A percentile compares a stretch with the other conserved stretches of the same genome.
phyloP scores from a whole-genome alignment of 495 filamentous ascomycete species.

The Achaetomiella virescens region DNA sequence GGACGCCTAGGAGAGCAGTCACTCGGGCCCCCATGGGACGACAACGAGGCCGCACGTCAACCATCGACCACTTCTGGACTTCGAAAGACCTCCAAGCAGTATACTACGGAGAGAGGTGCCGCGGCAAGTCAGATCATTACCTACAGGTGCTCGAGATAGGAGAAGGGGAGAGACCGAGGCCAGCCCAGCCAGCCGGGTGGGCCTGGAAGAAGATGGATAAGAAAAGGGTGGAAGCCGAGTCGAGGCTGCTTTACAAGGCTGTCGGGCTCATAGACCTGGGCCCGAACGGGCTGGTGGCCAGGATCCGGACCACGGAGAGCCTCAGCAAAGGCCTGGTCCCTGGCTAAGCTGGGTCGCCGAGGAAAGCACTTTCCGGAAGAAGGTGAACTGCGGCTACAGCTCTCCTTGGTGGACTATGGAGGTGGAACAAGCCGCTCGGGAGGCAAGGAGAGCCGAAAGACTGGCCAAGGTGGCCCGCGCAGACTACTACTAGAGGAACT shows the following conservation, averaged over 20 bases:
- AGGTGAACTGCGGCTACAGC: not conserved
- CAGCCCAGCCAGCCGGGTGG: not conserved
- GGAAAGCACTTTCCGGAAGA: not conserved
- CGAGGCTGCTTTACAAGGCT: not conserved
- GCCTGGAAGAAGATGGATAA: not conserved
- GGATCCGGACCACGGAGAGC: too few relatives aligned
- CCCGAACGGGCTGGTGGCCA: too few relatives aligned
- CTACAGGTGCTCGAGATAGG: conserved; percentile 5
- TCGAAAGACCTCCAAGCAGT: not conserved
- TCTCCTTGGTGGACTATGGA: conserved; percentile 1
- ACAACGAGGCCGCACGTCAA: not conserved
- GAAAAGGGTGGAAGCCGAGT: not conserved
- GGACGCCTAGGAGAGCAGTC: not conserved
- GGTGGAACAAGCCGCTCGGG: not conserved
- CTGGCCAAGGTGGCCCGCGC: not conserved
- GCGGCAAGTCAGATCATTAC: conserved; percentile 6
- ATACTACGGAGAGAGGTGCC: not conserved
- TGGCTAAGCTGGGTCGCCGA: not conserved
- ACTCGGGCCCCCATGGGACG: not conserved
- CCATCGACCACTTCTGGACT: not conserved
- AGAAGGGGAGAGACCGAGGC: not conserved
- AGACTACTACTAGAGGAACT: not conserved
- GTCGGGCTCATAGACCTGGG: not conserved
- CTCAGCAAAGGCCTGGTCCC: too few relatives aligned
- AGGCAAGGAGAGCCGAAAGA: conserved; percentile 3